Conservation (phyloP, 163 green algal genomes). For the Prototheca wickerhamii region DNA sequence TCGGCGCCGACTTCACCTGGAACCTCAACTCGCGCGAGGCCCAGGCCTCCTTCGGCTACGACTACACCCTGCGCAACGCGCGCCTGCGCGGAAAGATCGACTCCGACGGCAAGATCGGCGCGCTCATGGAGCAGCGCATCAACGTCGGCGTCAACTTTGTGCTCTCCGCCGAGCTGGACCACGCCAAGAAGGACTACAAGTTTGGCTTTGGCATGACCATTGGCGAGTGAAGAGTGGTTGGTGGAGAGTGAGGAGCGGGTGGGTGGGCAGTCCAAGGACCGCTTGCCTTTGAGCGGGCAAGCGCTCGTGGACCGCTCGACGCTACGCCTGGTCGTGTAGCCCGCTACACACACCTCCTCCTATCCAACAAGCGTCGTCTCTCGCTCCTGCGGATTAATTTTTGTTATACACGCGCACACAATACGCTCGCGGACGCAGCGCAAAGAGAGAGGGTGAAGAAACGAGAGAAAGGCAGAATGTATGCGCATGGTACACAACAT, state of each 20-base stretch:
- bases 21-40: constrained; percentile 81
- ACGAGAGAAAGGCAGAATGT: too few species aligned
- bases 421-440: too few species aligned
- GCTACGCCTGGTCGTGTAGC: too few species aligned
- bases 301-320: too few species aligned
- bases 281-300: too few species aligned
- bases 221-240: constrained; percentile 56
- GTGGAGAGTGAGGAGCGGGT: not conserved
- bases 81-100: constrained; percentile 80
- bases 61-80: constrained; percentile 83
- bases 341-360: too few species aligned
- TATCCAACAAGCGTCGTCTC: too few species aligned
- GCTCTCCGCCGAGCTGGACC: constrained; percentile 88
- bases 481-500: too few species aligned
- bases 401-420: too few species aligned
- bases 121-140: constrained; percentile 88
- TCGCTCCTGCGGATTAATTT: too few species aligned
- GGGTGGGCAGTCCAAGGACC: too few species aligned
- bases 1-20: constrained; percentile 91
- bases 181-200: constrained; percentile 89
- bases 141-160: constrained; percentile 93
- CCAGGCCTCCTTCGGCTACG: constrained; percentile 86
- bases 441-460: too few species aligned
- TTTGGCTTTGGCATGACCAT: constrained; percentile 90
- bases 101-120: constrained; percentile 76